Evolutionary conservation across 129 eudicot species (phyloP).

Genomic region (Ambrosia artemisiifolia): DNA sequence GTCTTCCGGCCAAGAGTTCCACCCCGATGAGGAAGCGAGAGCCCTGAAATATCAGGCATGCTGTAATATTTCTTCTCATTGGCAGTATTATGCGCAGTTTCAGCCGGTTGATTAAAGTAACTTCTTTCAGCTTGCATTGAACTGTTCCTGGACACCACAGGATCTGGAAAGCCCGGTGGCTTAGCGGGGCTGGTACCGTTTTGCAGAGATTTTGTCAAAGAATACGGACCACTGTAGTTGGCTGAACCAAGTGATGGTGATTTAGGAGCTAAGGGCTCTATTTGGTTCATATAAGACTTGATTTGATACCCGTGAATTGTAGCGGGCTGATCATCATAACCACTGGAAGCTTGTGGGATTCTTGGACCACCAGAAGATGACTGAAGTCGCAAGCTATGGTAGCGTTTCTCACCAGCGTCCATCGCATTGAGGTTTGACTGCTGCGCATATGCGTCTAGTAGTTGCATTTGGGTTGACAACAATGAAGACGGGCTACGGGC

Average conservation of each 20-base stretch:
- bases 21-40: slow-evolving; percentile 57
- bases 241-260: slow-evolving; percentile 48
- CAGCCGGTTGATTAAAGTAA: slow-evolving; percentile 37
- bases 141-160: slow-evolving; percentile 63
- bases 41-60: slow-evolving; percentile 81
- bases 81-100: slow-evolving; percentile 24
- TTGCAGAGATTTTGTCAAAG: slow-evolving; percentile 44
- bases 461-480: slow-evolving; percentile 53
- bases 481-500: slow-evolving; percentile 39
- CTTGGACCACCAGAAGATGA: slow-evolving; percentile 49
- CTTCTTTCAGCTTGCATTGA: slow-evolving; percentile 58
- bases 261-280: slow-evolving; percentile 43
- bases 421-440: slow-evolving; percentile 34
- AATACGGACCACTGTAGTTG: slow-evolving; percentile 44
- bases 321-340: slow-evolving; percentile 72
- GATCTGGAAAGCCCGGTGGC: slow-evolving; percentile 84
- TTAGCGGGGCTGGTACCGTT: slow-evolving; percentile 48
- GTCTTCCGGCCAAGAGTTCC: slow-evolving; percentile 39
- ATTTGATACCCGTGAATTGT: slow-evolving; percentile 81
- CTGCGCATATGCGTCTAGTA: slow-evolving; percentile 54
- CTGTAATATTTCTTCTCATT: slow-evolving; percentile 76
- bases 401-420: slow-evolving; percentile 80
- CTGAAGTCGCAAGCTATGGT: slow-evolving; percentile 74
- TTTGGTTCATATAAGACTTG: slow-evolving; percentile 52
- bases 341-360: slow-evolving; percentile 32